phyloP scores from a whole-genome alignment of 495 filamentous ascomycete species.

The Xylaria flabelliformis region DNA sequence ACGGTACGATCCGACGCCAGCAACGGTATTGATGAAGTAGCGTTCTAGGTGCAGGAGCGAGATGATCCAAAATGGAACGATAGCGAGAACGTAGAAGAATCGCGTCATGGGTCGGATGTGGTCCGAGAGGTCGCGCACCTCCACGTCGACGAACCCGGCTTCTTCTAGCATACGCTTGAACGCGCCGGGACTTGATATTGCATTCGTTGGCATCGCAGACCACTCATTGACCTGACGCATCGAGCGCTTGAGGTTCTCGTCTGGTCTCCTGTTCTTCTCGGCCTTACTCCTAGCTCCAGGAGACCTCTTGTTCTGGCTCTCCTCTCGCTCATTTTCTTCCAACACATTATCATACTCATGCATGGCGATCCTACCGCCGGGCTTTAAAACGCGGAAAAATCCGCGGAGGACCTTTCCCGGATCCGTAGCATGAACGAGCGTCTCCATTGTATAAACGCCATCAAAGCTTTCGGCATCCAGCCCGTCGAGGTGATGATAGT shows the following conservation, averaged over 20 bases:
- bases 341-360: conserved; percentile 25
- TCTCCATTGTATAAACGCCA: conserved; percentile 25
- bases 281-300: too few relatives aligned
- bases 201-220: conserved; percentile 25
- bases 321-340: neutral
- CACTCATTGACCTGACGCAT: conserved; percentile 19
- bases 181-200: conserved; percentile 20
- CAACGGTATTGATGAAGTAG: conserved; percentile 43
- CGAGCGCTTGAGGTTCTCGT: neutral
- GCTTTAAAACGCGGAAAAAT: conserved; percentile 19
- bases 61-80: conserved; percentile 23
- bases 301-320: neutral
- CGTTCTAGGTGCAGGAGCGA: conserved; percentile 17
- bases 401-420: conserved; percentile 5
- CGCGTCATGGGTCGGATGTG: conserved; percentile 27
- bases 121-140: conserved; percentile 25
- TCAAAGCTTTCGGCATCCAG: conserved; percentile 11
- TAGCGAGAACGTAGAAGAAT: conserved; percentile 19
- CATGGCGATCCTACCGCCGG: conserved; percentile 18
- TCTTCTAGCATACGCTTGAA: conserved; percentile 34
- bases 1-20: conserved; percentile 33
- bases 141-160: conserved; percentile 41
- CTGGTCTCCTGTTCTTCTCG: neutral
- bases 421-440: conserved; percentile 25
- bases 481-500: conserved; percentile 26